phyloP scores from a whole-genome alignment of 2,329 filamentous ascomycete genomes.

The Phaeosphaeria sp. region DNA sequence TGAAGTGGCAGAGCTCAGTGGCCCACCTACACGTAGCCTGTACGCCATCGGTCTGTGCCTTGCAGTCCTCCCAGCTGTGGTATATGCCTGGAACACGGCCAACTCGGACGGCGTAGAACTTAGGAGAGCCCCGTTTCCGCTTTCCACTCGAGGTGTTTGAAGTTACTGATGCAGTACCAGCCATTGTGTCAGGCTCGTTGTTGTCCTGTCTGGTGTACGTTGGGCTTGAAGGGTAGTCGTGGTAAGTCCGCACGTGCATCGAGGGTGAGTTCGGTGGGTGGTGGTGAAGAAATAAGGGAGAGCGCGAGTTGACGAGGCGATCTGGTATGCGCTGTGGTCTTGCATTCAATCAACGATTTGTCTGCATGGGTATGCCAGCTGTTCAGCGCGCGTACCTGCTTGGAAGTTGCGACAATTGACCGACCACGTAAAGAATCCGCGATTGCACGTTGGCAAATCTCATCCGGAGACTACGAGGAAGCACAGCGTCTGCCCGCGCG shows the following conservation, averaged over 20 bases:
- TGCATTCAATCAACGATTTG: neutral
- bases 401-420: neutral
- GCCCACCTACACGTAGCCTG: slow-evolving; percentile 48
- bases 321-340: neutral
- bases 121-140: slow-evolving; percentile 61
- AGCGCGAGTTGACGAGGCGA: neutral
- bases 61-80: slow-evolving; percentile 67
- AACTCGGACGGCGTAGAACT: slow-evolving; percentile 69
- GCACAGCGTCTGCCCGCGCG: neutral
- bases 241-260: neutral
- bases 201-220: neutral
- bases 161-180: slow-evolving; percentile 24
- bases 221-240: neutral
- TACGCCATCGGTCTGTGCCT: slow-evolving; percentile 66
- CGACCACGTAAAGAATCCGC: neutral
- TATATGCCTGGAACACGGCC: slow-evolving; percentile 69
- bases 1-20: neutral
- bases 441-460: neutral
- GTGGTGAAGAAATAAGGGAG: neutral
- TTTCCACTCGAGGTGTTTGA: slow-evolving; percentile 53
- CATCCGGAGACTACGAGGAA: neutral
- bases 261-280: neutral
- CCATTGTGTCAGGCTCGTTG: slow-evolving; percentile 20
- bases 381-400: neutral
- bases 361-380: neutral